A percentile compares a stretch with the other conserved stretches of the same genome.
Conservation (phyloP, 768 basidiomycete genomes). For the Cantharellus anzutake region DNA sequence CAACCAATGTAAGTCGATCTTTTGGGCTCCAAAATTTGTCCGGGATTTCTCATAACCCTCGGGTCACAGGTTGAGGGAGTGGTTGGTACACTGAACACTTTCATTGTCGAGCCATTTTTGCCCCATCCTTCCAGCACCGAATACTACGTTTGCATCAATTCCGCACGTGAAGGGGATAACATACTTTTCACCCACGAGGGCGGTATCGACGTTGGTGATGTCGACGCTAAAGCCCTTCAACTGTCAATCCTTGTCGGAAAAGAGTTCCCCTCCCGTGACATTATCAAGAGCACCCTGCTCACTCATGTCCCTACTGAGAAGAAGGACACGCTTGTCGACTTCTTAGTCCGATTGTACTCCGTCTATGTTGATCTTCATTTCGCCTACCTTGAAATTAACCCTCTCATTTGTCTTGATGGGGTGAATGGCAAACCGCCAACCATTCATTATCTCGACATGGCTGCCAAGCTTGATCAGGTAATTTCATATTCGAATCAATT, state of each 20-base stretch:
- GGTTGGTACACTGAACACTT: conserved; percentile 89
- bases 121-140: conserved; percentile 88
- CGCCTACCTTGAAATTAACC: conserved; percentile 99
- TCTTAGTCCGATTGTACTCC: conserved; percentile 84
- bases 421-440: conserved; percentile 47
- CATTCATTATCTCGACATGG: conserved; percentile 98
- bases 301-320: conserved; percentile 54
- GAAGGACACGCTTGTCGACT: conserved; percentile 87
- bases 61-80: conserved; percentile 63
- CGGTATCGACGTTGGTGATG: conserved; percentile 96
- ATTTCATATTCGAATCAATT: background rate
- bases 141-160: conserved; percentile 97
- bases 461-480: conserved; percentile 91
- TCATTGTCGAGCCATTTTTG: conserved; percentile 98
- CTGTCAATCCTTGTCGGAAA: conserved; percentile 62
- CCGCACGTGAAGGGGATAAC: conserved; percentile 79
- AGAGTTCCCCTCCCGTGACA: conserved; percentile 65
- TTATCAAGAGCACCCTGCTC: conserved; percentile 58
- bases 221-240: conserved; percentile 89
- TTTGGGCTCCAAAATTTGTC: background rate
- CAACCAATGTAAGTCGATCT: conserved; percentile 48
- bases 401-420: conserved; percentile 81
- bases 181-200: conserved; percentile 99
- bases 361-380: conserved; percentile 99
- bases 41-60: conserved; percentile 1